Base-by-base conservation (phyloP, 805 yeast species). In the Suhomyces prunicola region DNA sequence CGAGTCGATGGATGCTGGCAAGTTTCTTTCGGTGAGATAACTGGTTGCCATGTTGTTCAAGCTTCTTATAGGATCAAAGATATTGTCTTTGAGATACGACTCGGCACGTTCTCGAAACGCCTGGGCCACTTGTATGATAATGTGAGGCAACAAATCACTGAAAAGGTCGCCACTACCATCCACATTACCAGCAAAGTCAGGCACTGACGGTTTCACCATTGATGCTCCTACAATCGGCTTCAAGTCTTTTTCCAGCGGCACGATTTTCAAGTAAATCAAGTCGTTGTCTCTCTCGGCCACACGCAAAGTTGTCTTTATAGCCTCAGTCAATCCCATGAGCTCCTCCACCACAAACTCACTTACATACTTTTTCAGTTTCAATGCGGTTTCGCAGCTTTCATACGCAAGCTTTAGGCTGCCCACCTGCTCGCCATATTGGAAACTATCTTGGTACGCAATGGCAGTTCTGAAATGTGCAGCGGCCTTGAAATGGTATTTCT, bases 241-340 rank as follows among this genome's bases (percentile, higher is more conserved):
- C 1, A 84, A 58, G 1, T 74, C 71, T 0, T 62, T 53, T 6
- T 58, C 61, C 1, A 56, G 59, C 0, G 96, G 96, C 0, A 90
- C 84, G 1, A 73, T 70, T 53, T 87, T 85, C 40, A 88, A 69
- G 66, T 90, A 89, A 5, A 92, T 84, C 59, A 90, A 73, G 61
- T 90, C 92, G 64, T 91, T 91, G 58, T 91, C 97, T 57, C 84
- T 79, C 57, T 87, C 90, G 0, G 92, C 82, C 2, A 79, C 72
- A 15, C 73, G 68, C 8, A 86, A 61, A 1, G 78, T 73, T 1
- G 73, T 76, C 8, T 69, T 63, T 1, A 88, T 73, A 2, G 77
- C 74, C 3, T 66, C 64, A 1, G 65, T 57, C 17, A 92, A 74
- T 0, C 85, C 84, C 15, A 68, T 59, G 8, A 84, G 66, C 61